Conservation (phyloP, 306 rosid species). For the Malus asiatica region DNA sequence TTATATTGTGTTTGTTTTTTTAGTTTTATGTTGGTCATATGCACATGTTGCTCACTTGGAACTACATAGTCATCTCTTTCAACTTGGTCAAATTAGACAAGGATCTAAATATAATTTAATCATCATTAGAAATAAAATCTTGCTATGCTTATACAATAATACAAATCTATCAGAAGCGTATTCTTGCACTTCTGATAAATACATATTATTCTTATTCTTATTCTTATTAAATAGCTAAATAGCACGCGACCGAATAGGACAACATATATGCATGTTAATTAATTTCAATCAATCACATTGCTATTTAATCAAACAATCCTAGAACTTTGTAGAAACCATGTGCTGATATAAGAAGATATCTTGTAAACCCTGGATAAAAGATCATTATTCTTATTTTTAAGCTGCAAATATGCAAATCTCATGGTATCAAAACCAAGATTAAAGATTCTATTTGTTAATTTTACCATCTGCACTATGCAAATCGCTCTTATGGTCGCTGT, state of each 20-base stretch:
- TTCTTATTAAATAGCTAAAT: neutral
- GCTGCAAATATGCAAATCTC: neutral
- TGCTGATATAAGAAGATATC: neutral
- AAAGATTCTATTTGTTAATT: neutral
- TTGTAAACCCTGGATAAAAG: neutral
- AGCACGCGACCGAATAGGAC: neutral
- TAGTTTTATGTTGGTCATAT: neutral
- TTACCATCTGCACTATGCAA: neutral
- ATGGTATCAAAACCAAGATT: neutral
- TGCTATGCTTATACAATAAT: neutral
- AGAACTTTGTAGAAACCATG: neutral
- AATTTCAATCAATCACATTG: neutral
- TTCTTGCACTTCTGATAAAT: neutral
- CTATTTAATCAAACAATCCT: neutral
- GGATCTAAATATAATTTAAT: neutral
- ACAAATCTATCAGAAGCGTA: neutral
- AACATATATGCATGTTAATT: neutral
- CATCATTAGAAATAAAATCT: slow-evolving; percentile 2
- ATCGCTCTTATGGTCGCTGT: neutral
- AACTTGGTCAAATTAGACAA: neutral
- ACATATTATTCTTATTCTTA: neutral
- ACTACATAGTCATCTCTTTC: neutral
- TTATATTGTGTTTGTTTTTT: neutral
- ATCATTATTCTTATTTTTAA: neutral
- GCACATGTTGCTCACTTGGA: slow-evolving; percentile 5